Evolutionary conservation across 148 eudicot genomes (phyloP).

Genomic region (Amaranthus hypochondriacus): DNA sequence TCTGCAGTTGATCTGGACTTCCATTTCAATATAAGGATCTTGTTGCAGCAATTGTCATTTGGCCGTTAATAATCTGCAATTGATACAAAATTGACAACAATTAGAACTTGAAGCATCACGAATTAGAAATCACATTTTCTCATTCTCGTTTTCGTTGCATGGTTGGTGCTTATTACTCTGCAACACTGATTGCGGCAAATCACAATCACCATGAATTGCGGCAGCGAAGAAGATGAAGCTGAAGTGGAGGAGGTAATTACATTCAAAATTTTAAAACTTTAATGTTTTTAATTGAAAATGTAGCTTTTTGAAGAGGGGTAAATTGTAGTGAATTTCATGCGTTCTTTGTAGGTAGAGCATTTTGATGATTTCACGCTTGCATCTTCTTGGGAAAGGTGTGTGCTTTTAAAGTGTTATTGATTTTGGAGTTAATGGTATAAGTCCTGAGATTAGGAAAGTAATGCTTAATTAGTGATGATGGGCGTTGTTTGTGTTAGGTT

Average conservation of each 20-base stretch:
- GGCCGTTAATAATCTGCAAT: not conserved
- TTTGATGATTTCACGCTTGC: constrained; percentile 98
- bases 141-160: not conserved
- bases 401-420: not conserved
- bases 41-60: not conserved
- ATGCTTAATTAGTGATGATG: not conserved
- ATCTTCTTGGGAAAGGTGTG: constrained; percentile 97
- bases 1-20: not conserved
- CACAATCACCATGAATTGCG: constrained; percentile 23
- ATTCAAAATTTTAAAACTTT: not conserved
- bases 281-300: not conserved
- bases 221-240: constrained; percentile 35
- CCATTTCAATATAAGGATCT: not conserved
- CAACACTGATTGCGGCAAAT: constrained; percentile 5
- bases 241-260: constrained; percentile 41
- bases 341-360: constrained; percentile 55
- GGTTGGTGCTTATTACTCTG: not conserved
- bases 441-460: not conserved
- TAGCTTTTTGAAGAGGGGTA: not conserved
- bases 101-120: not conserved
- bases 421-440: not conserved
- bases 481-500: constrained; percentile 43
- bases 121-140: not conserved
- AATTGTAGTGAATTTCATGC: not conserved
- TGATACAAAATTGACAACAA: not conserved